Percentiles rank a stretch among this genome's conserved stretches.
Evolutionary conservation across 345 rosid species (phyloP).

Genomic region (Brassica juncea): DNA sequence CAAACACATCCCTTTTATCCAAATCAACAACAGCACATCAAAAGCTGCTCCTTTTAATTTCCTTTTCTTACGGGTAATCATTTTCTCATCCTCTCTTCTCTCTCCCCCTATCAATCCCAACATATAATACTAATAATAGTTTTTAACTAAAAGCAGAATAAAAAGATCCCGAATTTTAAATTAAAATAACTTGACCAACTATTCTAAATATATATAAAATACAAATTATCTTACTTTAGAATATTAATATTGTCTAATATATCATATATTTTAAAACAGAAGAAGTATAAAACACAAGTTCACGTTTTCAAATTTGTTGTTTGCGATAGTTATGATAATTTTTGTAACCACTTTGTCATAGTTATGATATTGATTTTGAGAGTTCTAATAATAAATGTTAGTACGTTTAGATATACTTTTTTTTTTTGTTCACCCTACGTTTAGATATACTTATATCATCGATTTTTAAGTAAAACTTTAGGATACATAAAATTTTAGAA

Average conservation of each 20-base stretch:
- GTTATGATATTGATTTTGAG: not conserved
- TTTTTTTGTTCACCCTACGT: no score
- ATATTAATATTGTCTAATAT: not conserved
- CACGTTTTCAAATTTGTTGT: not conserved
- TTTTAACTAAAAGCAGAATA: not conserved
- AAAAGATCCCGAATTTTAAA: not conserved
- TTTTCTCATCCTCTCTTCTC: slow-evolving; percentile 48
- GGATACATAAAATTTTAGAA: slow-evolving; percentile 3
- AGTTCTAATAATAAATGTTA: not conserved
- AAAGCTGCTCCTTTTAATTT: slow-evolving; percentile 20
- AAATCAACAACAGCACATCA: slow-evolving; percentile 41
- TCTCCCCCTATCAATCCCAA: slow-evolving; percentile 20
- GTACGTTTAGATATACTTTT: not conserved
- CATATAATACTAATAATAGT: not conserved
- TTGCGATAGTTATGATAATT: not conserved
- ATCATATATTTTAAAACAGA: not conserved
- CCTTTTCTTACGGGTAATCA: slow-evolving; percentile 82
- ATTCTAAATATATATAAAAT: not conserved
- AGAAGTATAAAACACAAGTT: not conserved
- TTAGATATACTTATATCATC: not conserved
- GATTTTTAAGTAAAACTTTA: not conserved
- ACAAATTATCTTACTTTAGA: not conserved
- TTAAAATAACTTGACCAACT: not conserved
- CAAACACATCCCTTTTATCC: slow-evolving; percentile 37
- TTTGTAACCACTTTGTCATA: not conserved